Evolutionary conservation across 768 basidiomycete species (phyloP).

Genomic region (Trametes meyenii): DNA sequence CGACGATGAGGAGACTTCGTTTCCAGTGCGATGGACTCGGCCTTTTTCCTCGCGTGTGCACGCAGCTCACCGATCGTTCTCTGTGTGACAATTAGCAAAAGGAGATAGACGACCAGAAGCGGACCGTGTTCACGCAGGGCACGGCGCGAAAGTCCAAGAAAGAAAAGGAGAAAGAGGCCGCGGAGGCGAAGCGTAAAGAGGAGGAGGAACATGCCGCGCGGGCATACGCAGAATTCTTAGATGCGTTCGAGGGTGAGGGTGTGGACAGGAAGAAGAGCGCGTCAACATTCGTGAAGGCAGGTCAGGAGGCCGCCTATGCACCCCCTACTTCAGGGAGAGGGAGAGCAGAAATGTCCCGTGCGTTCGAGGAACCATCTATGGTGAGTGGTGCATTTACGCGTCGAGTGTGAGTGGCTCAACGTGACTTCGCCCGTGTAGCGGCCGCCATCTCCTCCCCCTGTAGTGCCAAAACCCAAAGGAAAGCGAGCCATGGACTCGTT

Average conservation of each 20-base stretch:
- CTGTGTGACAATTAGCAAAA: constrained; percentile 66
- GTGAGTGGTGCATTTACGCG: constrained; percentile 26
- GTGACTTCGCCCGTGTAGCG: constrained; percentile 27
- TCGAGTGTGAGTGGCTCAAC: constrained; percentile 1
- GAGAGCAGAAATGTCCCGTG: constrained; percentile 33
- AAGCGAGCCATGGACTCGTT: constrained; percentile 97
- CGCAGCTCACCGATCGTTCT: constrained; percentile 59
- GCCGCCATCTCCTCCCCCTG: constrained; percentile 61
- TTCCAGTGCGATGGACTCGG: constrained; percentile 90
- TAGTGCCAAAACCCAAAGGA: constrained; percentile 77
- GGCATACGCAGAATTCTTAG: constrained; percentile 83
- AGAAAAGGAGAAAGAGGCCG: constrained; percentile 92
- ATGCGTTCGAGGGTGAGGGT: constrained; percentile 80
- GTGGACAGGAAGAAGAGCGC: constrained; percentile 49
- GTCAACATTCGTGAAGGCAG: constrained; percentile 63
- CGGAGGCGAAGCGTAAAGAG: constrained; percentile 84
- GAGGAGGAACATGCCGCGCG: constrained; percentile 80
- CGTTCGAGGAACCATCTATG: constrained; percentile 37
- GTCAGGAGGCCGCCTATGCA: constrained; percentile 55
- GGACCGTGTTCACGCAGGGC: constrained; percentile 85
- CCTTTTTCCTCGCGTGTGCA: constrained; percentile 54
- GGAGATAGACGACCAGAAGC: constrained; percentile 82
- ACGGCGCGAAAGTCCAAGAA: constrained; percentile 85
- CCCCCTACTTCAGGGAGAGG: constrained; percentile 33
- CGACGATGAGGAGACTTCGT: constrained; percentile 83